Base-by-base conservation (phyloP, 2,329 filamentous ascomycete species). In the Fusarium pseudograminearum region DNA sequence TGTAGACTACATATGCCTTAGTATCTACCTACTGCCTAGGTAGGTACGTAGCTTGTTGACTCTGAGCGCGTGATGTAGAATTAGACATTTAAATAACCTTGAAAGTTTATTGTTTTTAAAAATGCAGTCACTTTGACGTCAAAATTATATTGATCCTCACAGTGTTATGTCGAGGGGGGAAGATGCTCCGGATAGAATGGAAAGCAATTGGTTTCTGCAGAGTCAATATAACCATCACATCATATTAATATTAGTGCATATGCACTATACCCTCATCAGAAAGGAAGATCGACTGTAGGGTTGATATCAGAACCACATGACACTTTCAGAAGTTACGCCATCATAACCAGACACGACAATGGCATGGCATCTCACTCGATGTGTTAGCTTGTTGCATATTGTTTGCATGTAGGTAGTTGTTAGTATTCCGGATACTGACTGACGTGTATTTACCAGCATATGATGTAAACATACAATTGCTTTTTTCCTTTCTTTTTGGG, bases 111-210 rank as follows among this genome's bases (percentile, higher is more conserved):
- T 44, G 9, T 41, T 41, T 53, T 24, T 31, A 5, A 20, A 16
- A 20, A 67, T 72, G 61, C 42, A 65, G 58, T 71, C 70, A 73
- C 65, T 58, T 69, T 73, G 68, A 73, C 70, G 70, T 73, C 70
- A 73, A 68, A 26, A 20, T 18, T 24, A 14, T 31, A n/a, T 40
- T 30, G 33, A 26, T 38, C 33, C 50, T 44, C 22, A 30, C 26
- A 20, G 18, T 30, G 18, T 40, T 18, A 34, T 34, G 9, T 45
- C 12, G 42, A 40, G 18, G 14, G 18, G 36, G 53, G 31, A 30
- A 31, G 16, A 63, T 47, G 34, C 48, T 63, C 48, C 60, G 58
- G 34, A 36, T 33, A 24, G n/a, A 33, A 54, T 28, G 40, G 24
- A 33, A 47, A 48, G 7, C 52, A 40, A 34, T 41, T 40, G 22